Percentiles rank a stretch among this genome's conserved stretches.
Evolutionary conservation across 495 filamentous ascomycete genomes (phyloP).

Genomic region (Penicillium daleae): DNA sequence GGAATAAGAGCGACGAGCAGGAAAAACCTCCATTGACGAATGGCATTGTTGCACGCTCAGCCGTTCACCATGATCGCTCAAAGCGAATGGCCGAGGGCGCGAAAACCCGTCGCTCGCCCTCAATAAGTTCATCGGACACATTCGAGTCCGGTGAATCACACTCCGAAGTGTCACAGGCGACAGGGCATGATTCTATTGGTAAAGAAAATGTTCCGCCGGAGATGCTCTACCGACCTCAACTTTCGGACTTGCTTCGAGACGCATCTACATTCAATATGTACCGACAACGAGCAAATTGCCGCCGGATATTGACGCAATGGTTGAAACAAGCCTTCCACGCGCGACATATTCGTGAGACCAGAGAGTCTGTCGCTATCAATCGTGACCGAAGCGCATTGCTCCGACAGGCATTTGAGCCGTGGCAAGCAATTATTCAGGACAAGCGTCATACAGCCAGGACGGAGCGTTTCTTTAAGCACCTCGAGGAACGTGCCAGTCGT

Average conservation of each 20-base stretch:
- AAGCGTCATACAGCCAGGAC: slow-evolving; percentile 54
- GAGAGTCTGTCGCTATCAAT: slow-evolving; percentile 53
- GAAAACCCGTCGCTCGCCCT: slow-evolving; percentile 23
- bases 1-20: slow-evolving; percentile 22
- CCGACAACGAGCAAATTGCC: slow-evolving; percentile 50
- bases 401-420: slow-evolving; percentile 59
- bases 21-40: slow-evolving; percentile 29
- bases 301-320: slow-evolving; percentile 57
- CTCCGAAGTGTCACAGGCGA: slow-evolving; percentile 29
- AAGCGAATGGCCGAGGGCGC: slow-evolving; percentile 35
- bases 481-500: slow-evolving; percentile 62
- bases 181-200: slow-evolving; percentile 33
- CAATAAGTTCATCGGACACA: slow-evolving; percentile 30
- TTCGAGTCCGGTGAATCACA: slow-evolving; percentile 32
- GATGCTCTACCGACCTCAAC: slow-evolving; percentile 55
- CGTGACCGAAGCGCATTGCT: slow-evolving; percentile 58
- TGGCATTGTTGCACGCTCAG: slow-evolving; percentile 37
- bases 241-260: slow-evolving; percentile 60
- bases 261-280: slow-evolving; percentile 62
- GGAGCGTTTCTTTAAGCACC: slow-evolving; percentile 62
- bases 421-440: slow-evolving; percentile 54
- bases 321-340: slow-evolving; percentile 52
- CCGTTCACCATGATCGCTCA: slow-evolving; percentile 44
- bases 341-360: slow-evolving; percentile 47
- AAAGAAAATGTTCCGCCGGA: slow-evolving; percentile 39